Conservation (phyloP, 805 yeast species). For the Wickerhamiella siamensis region DNA sequence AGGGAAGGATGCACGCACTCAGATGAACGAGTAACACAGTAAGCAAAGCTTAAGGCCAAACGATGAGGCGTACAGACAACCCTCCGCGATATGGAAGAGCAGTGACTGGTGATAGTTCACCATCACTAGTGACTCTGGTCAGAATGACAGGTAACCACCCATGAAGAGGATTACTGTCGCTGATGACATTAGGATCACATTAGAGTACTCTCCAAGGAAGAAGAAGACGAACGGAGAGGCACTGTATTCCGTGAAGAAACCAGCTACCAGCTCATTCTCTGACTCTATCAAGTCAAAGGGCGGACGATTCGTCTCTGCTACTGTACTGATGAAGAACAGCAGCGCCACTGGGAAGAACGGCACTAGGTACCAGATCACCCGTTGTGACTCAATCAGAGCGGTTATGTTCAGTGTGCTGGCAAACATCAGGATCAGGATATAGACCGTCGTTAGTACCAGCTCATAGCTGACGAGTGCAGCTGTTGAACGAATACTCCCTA, state of each 20-base stretch:
- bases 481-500: slow-evolving; percentile 2
- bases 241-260: neutral
- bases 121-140: too few species aligned
- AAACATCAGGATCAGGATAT: slow-evolving; percentile 1
- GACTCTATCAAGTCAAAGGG: too few species aligned
- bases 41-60: slow-evolving; percentile 7
- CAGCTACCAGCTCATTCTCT: too few species aligned
- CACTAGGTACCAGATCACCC: slow-evolving; percentile 1
- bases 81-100: slow-evolving; percentile 6
- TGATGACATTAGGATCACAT: slow-evolving; percentile 3
- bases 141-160: slow-evolving; percentile 9
- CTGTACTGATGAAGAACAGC: slow-evolving; percentile 2
- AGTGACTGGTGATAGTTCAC: too few species aligned
- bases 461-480: slow-evolving; percentile 14
- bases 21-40: slow-evolving; percentile 4
- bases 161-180: slow-evolving; percentile 5
- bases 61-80: slow-evolving; percentile 5
- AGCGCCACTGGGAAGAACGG: slow-evolving; percentile 1
- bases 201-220: neutral
- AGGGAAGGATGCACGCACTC: slow-evolving; percentile 5
- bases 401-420: neutral
- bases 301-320: too few species aligned
- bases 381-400: slow-evolving; percentile 1
- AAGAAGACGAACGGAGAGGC: slow-evolving; percentile 3
- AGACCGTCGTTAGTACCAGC: slow-evolving; percentile 14